A percentile compares a stretch with the other conserved stretches of the same genome.
Evolutionary conservation across 108 stramenopile species (phyloP).

Genomic region (Cyclotella sp.): DNA sequence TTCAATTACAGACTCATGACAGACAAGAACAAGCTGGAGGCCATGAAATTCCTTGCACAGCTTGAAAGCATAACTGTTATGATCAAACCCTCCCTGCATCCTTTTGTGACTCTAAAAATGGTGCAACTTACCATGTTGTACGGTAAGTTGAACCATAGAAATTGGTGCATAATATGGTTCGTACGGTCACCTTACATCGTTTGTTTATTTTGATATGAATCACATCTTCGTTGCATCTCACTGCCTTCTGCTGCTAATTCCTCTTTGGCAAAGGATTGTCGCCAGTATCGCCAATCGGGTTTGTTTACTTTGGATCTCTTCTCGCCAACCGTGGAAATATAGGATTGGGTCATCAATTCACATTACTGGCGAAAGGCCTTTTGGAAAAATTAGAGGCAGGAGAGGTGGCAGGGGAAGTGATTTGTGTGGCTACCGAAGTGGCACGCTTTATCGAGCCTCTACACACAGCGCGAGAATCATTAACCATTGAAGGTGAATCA

Average conservation of each 20-base stretch:
- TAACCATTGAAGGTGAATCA: not conserved
- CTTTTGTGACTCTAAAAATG: conserved; percentile 3
- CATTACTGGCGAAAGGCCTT: not conserved
- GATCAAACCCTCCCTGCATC: not conserved
- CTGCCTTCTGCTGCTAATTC: not conserved
- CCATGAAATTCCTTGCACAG: not conserved
- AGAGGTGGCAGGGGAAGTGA: not conserved
- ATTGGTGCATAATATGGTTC: no score
- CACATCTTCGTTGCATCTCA: not conserved
- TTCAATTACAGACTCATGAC: not conserved
- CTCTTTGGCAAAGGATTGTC: not conserved
- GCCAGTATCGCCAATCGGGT: not conserved
- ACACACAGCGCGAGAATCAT: not conserved
- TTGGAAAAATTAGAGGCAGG: not conserved
- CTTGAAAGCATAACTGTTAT: not conserved
- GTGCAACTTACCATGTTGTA: not conserved
- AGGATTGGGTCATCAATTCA: not conserved
- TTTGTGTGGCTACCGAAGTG: conserved; percentile 4
- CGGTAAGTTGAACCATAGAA: not conserved
- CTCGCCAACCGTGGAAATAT: not conserved
- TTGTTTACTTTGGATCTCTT: not conserved
- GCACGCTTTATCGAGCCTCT: not conserved
- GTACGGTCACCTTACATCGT: not conserved
- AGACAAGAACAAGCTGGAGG: not conserved
- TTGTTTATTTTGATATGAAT: not conserved